A percentile compares a stretch with the other conserved stretches of the same genome.
Evolutionary conservation across 139 green algal species (phyloP).

Genomic region (Tetradesmus lagerheimii): DNA sequence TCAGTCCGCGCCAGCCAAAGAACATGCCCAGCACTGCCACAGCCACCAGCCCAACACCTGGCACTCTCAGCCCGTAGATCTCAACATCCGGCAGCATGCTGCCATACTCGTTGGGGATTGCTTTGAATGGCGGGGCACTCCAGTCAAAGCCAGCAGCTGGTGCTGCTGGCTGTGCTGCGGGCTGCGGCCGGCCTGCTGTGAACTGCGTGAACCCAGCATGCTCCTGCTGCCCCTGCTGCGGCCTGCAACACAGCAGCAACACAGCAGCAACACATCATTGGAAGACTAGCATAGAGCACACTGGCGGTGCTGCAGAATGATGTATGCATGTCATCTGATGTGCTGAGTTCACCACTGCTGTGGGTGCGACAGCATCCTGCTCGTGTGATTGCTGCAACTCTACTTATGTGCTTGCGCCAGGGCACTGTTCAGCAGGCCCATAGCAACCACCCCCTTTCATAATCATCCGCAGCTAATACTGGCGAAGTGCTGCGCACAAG

Average conservation of each 20-base stretch:
- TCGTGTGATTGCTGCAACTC: no score
- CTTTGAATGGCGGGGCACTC: background rate
- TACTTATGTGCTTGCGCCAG: no score
- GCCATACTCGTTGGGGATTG: background rate
- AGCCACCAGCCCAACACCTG: background rate
- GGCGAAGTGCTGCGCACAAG: background rate
- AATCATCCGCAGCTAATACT: background rate
- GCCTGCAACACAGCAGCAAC: background rate
- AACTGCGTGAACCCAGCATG: background rate
- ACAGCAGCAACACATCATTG: background rate
- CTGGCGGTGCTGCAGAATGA: background rate
- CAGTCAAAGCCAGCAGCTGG: background rate
- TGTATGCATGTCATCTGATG: background rate
- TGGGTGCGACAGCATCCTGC: no score
- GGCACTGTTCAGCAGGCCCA: background rate
- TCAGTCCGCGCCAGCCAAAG: conserved; percentile 7
- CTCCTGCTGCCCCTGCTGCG: background rate
- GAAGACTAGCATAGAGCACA: background rate
- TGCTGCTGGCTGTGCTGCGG: background rate
- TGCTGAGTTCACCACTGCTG: background rate
- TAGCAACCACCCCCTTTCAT: background rate
- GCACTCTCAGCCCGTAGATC: conserved; percentile 11
- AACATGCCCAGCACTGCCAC: conserved; percentile 3
- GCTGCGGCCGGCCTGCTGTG: background rate
- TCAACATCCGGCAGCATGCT: conserved; percentile 25